These are phyloP conservation scores for Fusarium udum DNA, from an alignment of 2,329 filamentous ascomycete genomes.

Conservation along the genomic window DNA sequence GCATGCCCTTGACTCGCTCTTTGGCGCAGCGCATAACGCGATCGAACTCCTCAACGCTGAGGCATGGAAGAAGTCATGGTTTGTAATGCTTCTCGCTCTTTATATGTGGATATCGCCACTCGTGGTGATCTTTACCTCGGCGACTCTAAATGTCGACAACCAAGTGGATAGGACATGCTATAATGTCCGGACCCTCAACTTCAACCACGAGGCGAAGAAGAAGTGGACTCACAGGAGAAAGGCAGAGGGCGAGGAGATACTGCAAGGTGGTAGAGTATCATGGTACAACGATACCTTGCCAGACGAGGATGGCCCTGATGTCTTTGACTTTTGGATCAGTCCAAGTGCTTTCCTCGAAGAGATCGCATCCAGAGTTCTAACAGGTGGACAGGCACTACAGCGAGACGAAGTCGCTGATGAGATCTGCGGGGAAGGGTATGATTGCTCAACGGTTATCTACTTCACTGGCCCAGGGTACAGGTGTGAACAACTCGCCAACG, in stretches of 20 bases:
- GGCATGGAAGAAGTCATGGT: slow-evolving; percentile 22
- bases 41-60: slow-evolving; percentile 19
- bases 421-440: slow-evolving; percentile 21
- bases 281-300: slow-evolving; percentile 9
- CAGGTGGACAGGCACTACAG: slow-evolving; percentile 9
- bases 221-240: neutral
- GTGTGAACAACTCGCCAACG: slow-evolving; percentile 10
- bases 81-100: slow-evolving; percentile 24
- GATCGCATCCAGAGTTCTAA: slow-evolving; percentile 16
- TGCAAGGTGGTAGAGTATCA: slow-evolving; percentile 14
- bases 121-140: slow-evolving; percentile 29
- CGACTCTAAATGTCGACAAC: slow-evolving; percentile 17
- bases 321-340: slow-evolving; percentile 28
- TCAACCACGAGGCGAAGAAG: slow-evolving; percentile 5
- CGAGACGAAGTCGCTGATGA: slow-evolving; percentile 14
- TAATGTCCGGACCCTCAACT: slow-evolving; percentile 27
- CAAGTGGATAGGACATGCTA: neutral
- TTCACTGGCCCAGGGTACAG: slow-evolving; percentile 29
- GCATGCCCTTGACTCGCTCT: slow-evolving; percentile 21
- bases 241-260: neutral
- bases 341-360: neutral
- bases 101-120: slow-evolving; percentile 24
- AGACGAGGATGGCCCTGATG: neutral
- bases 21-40: slow-evolving; percentile 17
- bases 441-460: slow-evolving; percentile 24